Evolutionary conservation across 2,329 filamentous ascomycete species (phyloP).

Genomic region (Fonsecaea pugnacius): DNA sequence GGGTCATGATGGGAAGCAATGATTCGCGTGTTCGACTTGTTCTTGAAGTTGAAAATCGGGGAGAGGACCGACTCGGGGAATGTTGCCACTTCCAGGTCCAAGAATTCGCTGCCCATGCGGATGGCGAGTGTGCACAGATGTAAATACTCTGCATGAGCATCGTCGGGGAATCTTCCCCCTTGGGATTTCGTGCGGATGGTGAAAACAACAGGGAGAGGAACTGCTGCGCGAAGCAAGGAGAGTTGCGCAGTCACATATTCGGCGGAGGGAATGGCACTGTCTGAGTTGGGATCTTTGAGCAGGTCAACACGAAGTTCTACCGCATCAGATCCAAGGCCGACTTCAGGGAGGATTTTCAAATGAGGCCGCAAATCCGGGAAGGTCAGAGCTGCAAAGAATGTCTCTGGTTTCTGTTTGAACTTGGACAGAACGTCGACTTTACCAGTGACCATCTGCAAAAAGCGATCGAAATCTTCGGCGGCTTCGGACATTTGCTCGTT

Average conservation of each 20-base stretch:
- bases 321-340: conserved; percentile 84
- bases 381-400: conserved; percentile 92
- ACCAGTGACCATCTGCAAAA: conserved; percentile 72
- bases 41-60: conserved; percentile 61
- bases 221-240: conserved; percentile 72
- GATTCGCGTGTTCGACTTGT: conserved; percentile 75
- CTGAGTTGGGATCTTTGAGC: conserved; percentile 70
- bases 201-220: conserved; percentile 83
- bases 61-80: conserved; percentile 77
- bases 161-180: conserved; percentile 84
- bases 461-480: conserved; percentile 72
- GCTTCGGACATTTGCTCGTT: conserved; percentile 56
- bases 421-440: conserved; percentile 57
- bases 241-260: conserved; percentile 84
- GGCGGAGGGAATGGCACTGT: conserved; percentile 62
- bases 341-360: conserved; percentile 67
- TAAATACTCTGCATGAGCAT: conserved; percentile 70
- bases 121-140: conserved; percentile 78
- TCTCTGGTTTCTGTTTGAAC: conserved; percentile 69
- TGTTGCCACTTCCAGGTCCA: conserved; percentile 83
- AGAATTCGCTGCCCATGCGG: conserved; percentile 84
- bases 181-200: conserved; percentile 85
- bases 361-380: conserved; percentile 72
- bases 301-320: conserved; percentile 94
- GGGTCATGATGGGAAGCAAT: conserved; percentile 97